These are phyloP conservation scores for Claviceps sp. DNA, from an alignment of 2,329 filamentous ascomycete genomes.

Conservation along the genomic window DNA sequence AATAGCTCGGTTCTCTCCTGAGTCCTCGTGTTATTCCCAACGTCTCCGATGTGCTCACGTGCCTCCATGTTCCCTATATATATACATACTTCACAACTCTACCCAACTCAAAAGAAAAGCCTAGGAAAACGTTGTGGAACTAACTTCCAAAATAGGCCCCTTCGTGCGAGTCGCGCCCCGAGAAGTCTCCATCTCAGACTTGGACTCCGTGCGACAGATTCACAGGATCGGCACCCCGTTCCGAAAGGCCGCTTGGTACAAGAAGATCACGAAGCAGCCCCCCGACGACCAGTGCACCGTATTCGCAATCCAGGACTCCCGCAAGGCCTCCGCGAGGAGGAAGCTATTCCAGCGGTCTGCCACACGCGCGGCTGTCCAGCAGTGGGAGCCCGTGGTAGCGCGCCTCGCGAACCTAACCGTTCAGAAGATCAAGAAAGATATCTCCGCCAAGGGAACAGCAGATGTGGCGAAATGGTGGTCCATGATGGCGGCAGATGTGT, in stretches of 20 bases:
- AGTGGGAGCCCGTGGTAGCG: not conserved
- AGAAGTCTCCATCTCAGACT: not conserved
- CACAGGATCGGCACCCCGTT: not conserved
- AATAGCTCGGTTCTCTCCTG: not conserved
- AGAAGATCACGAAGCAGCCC: not conserved
- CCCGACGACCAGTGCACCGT: not conserved
- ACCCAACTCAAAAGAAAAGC: too few relatives aligned
- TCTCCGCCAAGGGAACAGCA: not conserved
- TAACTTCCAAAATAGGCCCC: not conserved
- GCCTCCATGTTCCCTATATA: too few relatives aligned
- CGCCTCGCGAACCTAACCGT: not conserved
- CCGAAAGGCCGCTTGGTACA: not conserved
- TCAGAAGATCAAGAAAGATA: not conserved
- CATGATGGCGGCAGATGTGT: conserved; percentile 1
- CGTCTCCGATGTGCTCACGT: not conserved
- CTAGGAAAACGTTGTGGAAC: too few relatives aligned
- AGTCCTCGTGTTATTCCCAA: not conserved
- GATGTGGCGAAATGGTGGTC: not conserved
- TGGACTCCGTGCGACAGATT: not conserved
- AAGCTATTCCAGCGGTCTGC: not conserved
- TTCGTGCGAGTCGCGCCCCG: not conserved
- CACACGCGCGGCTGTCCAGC: not conserved
- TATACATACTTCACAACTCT: too few relatives aligned
- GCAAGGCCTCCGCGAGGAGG: not conserved
- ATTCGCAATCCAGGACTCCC: not conserved